Evolutionary conservation across 148 eudicot species (phyloP).

Genomic region (Polygonum aviculare): DNA sequence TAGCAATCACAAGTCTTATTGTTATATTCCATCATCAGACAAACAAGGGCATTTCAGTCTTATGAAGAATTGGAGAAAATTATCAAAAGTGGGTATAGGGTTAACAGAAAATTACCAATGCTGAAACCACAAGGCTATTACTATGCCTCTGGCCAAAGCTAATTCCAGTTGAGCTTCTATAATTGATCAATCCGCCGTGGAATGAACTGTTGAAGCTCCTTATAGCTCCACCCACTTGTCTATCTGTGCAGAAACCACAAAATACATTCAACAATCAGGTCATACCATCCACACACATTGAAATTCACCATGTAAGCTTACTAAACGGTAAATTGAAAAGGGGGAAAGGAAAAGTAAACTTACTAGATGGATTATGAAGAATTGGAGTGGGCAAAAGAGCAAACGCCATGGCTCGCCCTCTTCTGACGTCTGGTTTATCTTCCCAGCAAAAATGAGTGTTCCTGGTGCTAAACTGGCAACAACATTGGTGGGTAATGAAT

Average conservation of each 20-base stretch:
- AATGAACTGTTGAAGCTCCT: slow-evolving; percentile 38
- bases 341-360: slow-evolving; percentile 9
- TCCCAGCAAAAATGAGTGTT: slow-evolving; percentile 12
- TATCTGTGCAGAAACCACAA: slow-evolving; percentile 28
- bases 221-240: slow-evolving; percentile 27
- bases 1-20: neutral
- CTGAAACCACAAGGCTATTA: slow-evolving; percentile 18
- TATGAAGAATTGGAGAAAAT: too few relatives aligned
- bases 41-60: neutral
- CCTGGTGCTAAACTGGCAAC: neutral
- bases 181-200: slow-evolving; percentile 27
- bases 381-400: slow-evolving; percentile 45
- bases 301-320: neutral
- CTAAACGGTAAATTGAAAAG: neutral
- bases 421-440: neutral
- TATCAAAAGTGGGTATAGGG: neutral
- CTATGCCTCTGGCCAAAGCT: slow-evolving; percentile 17
- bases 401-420: slow-evolving; percentile 37
- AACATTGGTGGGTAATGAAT: neutral
- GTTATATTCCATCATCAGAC: neutral
- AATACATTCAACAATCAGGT: neutral
- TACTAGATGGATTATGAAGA: slow-evolving; percentile 41
- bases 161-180: slow-evolving; percentile 21
- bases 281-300: neutral
- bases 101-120: neutral